Evolutionary conservation across 495 filamentous ascomycete species (phyloP).

Genomic region (Neurospora sp.): DNA sequence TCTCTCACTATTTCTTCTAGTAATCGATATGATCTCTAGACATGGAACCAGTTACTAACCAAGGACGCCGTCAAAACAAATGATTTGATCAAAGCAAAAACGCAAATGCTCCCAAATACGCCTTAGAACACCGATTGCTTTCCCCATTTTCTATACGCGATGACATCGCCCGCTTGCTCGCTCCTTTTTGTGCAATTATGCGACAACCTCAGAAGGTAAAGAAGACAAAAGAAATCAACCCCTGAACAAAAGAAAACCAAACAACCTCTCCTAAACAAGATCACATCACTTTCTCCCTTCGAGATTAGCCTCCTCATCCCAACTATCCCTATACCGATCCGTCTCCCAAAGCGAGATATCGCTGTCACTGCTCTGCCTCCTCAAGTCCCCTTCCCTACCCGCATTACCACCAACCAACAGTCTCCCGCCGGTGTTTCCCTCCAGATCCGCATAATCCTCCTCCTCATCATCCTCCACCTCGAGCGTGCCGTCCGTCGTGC

Average conservation of each 20-base stretch:
- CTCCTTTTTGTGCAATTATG: neutral
- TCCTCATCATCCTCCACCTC: constrained; percentile 18
- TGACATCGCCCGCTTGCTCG: neutral
- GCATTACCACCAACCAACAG: neutral
- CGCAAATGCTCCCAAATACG: neutral
- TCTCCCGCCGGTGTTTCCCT: neutral
- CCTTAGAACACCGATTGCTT: neutral
- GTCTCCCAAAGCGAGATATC: constrained; percentile 51
- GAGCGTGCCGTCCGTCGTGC: constrained; percentile 7
- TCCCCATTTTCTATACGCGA: neutral
- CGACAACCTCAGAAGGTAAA: neutral
- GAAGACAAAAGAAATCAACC: neutral
- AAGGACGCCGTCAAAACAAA: neutral
- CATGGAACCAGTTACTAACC: neutral
- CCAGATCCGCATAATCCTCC: constrained; percentile 10
- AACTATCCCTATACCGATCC: constrained; percentile 27
- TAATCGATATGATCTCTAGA: neutral
- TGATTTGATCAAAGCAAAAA: neutral
- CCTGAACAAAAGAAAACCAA: neutral
- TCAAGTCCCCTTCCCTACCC: neutral
- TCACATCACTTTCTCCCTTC: constrained; percentile 1
- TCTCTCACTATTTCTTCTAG: neutral
- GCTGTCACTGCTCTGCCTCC: constrained; percentile 27
- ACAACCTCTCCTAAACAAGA: neutral
- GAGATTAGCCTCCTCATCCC: constrained; percentile 13